A percentile compares a stretch with the other conserved stretches of the same genome.
Conservation (phyloP, 768 basidiomycete species). For the Russula olivacea region DNA sequence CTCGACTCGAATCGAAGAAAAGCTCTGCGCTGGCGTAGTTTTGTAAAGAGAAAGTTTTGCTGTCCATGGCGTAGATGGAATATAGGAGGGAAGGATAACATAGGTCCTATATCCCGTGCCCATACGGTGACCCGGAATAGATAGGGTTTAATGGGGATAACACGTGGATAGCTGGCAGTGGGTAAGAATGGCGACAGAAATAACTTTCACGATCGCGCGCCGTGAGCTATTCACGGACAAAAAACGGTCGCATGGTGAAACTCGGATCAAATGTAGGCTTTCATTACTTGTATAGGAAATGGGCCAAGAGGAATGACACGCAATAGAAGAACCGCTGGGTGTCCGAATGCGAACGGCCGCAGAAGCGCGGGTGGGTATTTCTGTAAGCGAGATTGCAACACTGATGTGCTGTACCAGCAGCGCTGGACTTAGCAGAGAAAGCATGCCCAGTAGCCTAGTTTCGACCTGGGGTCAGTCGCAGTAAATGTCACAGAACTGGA, state of each 20-base stretch:
- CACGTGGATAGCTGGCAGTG: not conserved
- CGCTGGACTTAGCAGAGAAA: no score
- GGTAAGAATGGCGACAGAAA: not conserved
- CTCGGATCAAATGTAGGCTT: not conserved
- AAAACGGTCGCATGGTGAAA: not conserved
- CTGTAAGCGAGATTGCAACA: not conserved
- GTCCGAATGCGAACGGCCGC: not conserved
- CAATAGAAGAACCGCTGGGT: not conserved
- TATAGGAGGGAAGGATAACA: not conserved
- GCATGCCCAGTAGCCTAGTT: no score
- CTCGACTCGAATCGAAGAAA: not conserved
- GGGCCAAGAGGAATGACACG: not conserved
- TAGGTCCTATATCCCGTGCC: not conserved
- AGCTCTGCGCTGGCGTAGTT: no score
- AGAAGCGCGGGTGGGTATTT: not conserved
- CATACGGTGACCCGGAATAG: no score
- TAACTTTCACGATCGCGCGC: no score
- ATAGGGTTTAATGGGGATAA: not conserved
- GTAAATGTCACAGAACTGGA: not conserved
- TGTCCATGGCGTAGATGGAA: not conserved
- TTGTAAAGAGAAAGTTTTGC: not conserved
- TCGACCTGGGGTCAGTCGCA: not conserved
- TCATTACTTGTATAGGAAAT: not conserved
- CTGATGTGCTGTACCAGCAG: not conserved
- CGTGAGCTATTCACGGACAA: not conserved